Conservation (phyloP, 1,284 basidiomycete genomes). For the Golubevia sp. region DNA sequence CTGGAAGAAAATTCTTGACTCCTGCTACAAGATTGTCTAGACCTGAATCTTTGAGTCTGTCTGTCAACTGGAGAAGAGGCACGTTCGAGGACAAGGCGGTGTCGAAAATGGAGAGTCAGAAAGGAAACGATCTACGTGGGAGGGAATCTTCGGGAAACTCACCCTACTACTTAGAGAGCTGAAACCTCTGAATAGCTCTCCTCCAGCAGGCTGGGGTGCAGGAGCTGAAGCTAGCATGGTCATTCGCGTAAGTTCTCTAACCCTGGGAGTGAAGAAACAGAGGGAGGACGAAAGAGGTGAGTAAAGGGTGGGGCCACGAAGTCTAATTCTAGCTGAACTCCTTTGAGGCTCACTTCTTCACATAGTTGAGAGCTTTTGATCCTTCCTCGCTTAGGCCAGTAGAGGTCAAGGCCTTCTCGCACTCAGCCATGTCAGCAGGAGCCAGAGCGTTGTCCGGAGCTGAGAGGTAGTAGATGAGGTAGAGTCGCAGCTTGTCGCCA, state of each 20-base stretch:
- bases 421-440: conserved; percentile 83
- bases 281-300: not conserved
- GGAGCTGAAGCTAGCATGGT: conserved; percentile 82
- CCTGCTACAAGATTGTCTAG: conserved; percentile 92
- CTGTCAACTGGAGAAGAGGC: conserved; percentile 65
- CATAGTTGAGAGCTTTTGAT: conserved; percentile 88
- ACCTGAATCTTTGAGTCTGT: conserved; percentile 89
- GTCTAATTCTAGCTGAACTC: not conserved
- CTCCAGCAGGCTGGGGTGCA: conserved; percentile 65
- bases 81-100: no score
- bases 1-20: conserved; percentile 96
- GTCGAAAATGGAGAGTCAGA: not conserved
- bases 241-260: conserved; percentile 88
- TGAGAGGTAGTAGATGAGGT: conserved; percentile 91
- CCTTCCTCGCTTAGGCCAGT: conserved; percentile 66
- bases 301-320: not conserved
- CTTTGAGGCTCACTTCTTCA: conserved; percentile 69
- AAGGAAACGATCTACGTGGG: not conserved
- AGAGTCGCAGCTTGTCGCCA: conserved; percentile 85
- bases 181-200: conserved; percentile 86
- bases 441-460: conserved; percentile 77
- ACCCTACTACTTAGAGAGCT: conserved; percentile 88
- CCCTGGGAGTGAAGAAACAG: conserved; percentile 57
- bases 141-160: conserved; percentile 43
- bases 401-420: conserved; percentile 66